These are phyloP conservation scores for Peltaster fructicola DNA, from an alignment of 2,329 filamentous ascomycete genomes.

Conservation along the genomic window DNA sequence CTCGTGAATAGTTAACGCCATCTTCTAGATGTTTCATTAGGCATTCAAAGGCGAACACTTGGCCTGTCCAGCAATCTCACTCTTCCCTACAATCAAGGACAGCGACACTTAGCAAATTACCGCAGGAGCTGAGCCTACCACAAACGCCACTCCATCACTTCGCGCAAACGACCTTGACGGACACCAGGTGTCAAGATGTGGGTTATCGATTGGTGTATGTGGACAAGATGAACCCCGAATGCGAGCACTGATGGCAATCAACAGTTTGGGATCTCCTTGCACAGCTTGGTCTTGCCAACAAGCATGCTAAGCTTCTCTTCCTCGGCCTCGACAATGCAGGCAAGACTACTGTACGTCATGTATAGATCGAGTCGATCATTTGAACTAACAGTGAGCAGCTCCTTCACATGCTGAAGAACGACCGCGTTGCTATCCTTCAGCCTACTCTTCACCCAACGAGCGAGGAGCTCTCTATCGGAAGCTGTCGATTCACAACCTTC, in stretches of 20 bases:
- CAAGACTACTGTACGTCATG: slow-evolving; percentile 51
- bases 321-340: slow-evolving; percentile 86
- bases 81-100: too few species aligned
- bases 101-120: too few species aligned
- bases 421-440: slow-evolving; percentile 78
- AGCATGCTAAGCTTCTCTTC: slow-evolving; percentile 89
- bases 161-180: too few species aligned
- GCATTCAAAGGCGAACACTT: too few species aligned
- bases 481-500: slow-evolving; percentile 67
- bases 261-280: slow-evolving; percentile 80
- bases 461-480: slow-evolving; percentile 82
- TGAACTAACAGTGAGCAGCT: slow-evolving; percentile 27
- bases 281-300: slow-evolving; percentile 76
- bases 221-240: too few species aligned
- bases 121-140: too few species aligned
- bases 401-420: slow-evolving; percentile 94
- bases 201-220: slow-evolving; percentile 88
- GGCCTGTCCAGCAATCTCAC: too few species aligned
- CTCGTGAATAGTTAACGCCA: too few species aligned
- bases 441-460: slow-evolving; percentile 85
- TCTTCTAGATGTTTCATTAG: too few species aligned
- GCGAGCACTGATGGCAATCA: slow-evolving; percentile 1
- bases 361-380: too few species aligned
- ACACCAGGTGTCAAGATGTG: slow-evolving; percentile 42
- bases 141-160: too few species aligned